Base-by-base conservation (phyloP, 2,329 filamentous ascomycete species). In the Penicillium thymicola region DNA sequence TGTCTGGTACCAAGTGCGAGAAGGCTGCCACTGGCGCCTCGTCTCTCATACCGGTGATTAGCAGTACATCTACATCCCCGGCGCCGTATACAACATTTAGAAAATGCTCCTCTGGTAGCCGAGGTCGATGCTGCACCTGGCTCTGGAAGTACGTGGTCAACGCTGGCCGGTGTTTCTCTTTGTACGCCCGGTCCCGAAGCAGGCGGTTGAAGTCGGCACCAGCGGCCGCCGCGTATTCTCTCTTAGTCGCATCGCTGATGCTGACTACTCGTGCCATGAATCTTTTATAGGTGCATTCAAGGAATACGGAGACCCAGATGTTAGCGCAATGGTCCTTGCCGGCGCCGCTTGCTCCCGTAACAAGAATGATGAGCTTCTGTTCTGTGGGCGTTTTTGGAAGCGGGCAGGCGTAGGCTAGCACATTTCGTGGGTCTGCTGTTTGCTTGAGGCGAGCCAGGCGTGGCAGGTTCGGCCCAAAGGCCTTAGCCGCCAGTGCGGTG, bases 11-110 rank as follows among this genome's bases (percentile, higher is more conserved):
- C 25, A 86, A 65, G 72, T 82, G 79, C n/a, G 81, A 81, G 0
- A 85, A 79, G 13, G 59, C 41, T 58, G 81, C 72, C 11, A 86
- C 76, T 0, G 85, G 85, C 5, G 83, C 79, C 46, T 82, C 72
- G 47, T 88, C 85, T 75, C 83, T 81, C 81, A 87, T 82, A 0
- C 84, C 85, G 0, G 84, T 87, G 60, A 89, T 81, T 0, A 88
- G 55, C 42, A 88, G 70, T 46, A 86, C 82, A 54, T 86, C 80
- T 2, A 76, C 72, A 67, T 76, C 76, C 48, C 11, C 59, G 6
- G 76, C 73, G 13, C 59, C 54, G 34, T 71, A 18, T 3, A 86
- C 79, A 2, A 80, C 68, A 25, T 74, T 57, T 40, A 81, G 51
- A 58, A 86, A 85, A 63, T 82, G 75, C 53, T 83, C 77, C 60